Evolutionary conservation across 2,329 filamentous ascomycete species (phyloP), one percentile per base, ranked within the genome.

Genomic region (Elsinoe perseae): DNA sequence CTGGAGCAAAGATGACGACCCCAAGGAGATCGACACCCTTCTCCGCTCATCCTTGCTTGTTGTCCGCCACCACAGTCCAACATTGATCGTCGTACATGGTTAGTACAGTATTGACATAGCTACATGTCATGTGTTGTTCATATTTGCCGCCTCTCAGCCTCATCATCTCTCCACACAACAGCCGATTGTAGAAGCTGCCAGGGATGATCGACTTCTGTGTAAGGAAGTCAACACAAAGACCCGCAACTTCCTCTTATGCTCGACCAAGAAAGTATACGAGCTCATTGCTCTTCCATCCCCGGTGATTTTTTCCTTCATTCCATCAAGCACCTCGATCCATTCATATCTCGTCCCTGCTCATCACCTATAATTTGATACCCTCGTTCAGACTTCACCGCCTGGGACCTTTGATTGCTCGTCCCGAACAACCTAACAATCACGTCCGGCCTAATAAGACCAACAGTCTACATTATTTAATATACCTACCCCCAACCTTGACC

Each of bases 311-410:
- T 25, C 21, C 21, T 32, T 50, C 27, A 9, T 50, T 16, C 32
- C 8, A 30, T 32, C 25, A 50, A 30, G 32, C 14, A 50, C 23
- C 25, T 50, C 44, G 32, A 50, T 8, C 25, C 12, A 50, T 32
- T 16, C 25, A 32, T 50, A 50, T 50, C n/a, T 50, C 25, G 44
- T 44, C 40, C 44, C 25, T 30, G 44, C 32, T 32, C 27, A 16
- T 20, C 27, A 50, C 44, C 44, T 50, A 50, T 7, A 30, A 23
- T n/a, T 50, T n/a, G 10, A 44, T 21, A 16, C 21, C 18, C 6
- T 30, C 43, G 32, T 50, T 50, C 28, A 30, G 18, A 50, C 44
- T 27, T 50, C 44, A 30, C 12, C 16, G 25, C 44, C 32, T 16
- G 44, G 25, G 10, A 32, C 23, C 44, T 18, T 25, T 18, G 3